Conservation (phyloP, 116 monocot genomes). For the Phalaenopsis hybrid region DNA sequence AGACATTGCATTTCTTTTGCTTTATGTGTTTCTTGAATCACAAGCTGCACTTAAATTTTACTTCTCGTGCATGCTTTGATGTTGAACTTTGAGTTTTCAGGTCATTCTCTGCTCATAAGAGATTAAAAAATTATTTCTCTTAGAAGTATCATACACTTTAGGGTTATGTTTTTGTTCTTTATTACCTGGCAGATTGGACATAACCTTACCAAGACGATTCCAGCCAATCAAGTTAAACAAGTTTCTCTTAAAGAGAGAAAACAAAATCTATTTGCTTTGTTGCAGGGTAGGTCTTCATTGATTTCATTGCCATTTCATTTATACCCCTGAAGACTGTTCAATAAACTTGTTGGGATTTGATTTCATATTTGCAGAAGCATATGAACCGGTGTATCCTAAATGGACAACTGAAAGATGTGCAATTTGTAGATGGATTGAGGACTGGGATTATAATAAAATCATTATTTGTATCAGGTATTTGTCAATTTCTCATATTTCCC, state of each 20-base stretch:
- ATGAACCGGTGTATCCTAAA: conserved; percentile 64
- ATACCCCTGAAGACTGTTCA: background rate
- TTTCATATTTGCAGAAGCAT: conserved; percentile 39
- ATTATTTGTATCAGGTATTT: conserved; percentile 92
- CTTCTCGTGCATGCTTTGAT: too few relatives aligned
- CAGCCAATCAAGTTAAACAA: conserved; percentile 27
- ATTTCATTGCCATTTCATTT: background rate
- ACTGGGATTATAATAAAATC: conserved; percentile 98
- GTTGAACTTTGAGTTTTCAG: too few relatives aligned
- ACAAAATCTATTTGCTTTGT: conserved; percentile 47
- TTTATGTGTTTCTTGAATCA: too few relatives aligned
- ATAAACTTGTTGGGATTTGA: background rate
- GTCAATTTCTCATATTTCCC: background rate
- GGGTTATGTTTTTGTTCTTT: background rate
- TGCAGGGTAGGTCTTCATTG: conserved; percentile 42
- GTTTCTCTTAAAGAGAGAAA: conserved; percentile 29
- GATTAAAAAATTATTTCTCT: too few relatives aligned
- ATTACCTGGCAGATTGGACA: conserved; percentile 31
- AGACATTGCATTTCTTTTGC: too few relatives aligned
- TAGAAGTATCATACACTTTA: too few relatives aligned
- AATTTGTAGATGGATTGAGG: conserved; percentile 93
- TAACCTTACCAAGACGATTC: conserved; percentile 13
- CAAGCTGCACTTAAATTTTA: too few relatives aligned
- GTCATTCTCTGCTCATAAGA: too few relatives aligned
- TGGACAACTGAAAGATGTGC: conserved; percentile 98